Evolutionary conservation across 148 eudicot species (phyloP).

Genomic region (Cornus florida): DNA sequence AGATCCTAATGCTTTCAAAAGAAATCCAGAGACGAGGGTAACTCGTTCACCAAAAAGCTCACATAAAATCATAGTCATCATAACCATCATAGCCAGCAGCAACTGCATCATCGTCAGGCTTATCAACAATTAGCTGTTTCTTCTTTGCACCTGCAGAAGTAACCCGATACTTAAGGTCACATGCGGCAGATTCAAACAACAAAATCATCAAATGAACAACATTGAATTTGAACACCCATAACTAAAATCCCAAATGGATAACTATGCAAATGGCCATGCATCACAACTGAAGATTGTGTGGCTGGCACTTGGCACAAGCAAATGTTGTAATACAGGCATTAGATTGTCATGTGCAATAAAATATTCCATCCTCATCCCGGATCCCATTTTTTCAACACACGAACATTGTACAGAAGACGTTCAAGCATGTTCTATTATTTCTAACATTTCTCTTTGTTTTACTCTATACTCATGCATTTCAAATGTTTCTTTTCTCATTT

Average conservation of each 20-base stretch:
- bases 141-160: constrained; percentile 64
- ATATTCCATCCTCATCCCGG: not conserved
- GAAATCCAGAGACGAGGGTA: not conserved
- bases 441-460: not conserved
- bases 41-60: constrained; percentile 19
- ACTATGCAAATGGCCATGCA: too few species aligned
- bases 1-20: constrained; percentile 2
- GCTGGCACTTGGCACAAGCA: not conserved
- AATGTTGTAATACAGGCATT: not conserved
- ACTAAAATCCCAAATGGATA: not conserved
- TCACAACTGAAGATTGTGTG: too few species aligned
- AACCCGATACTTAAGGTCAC: not conserved
- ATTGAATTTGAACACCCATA: not conserved
- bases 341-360: not conserved
- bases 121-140: constrained; percentile 77
- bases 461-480: not conserved
- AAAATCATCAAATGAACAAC: too few species aligned
- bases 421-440: not conserved
- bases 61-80: constrained; percentile 92
- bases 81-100: constrained; percentile 47
- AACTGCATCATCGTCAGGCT: constrained; percentile 74
- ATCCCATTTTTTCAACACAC: too few species aligned
- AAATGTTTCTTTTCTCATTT: not conserved
- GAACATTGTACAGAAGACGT: not conserved
- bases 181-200: not conserved